Evolutionary conservation across 2,329 filamentous ascomycete species (phyloP), one percentile per base, ranked within the genome.

Genomic region (Trichophyton simii): DNA sequence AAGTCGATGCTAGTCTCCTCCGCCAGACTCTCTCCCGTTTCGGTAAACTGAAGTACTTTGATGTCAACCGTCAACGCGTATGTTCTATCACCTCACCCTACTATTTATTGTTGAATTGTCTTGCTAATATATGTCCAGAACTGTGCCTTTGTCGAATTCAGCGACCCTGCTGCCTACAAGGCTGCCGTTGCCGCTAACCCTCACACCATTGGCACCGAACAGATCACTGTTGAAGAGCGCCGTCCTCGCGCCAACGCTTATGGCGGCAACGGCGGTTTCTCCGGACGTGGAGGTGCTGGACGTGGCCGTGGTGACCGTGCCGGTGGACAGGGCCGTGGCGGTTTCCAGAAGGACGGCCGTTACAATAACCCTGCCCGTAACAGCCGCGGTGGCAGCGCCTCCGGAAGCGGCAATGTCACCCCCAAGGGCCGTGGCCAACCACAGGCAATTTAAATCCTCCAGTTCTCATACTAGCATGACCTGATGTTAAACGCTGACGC

Each of bases 61-160:
- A 86, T 69, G 80, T 86, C 67, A 84, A 80, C 72, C 81, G 83
- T 65, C 76, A 75, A 69, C 96, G 96, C 88, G 91, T 96, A 80
- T 69, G 77, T 67, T 48, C 9, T 22, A 46, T 28, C 13, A 22
- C 60, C 15, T 28, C 13, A 22, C 60, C 15, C 54, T 44, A 38
- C 34, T 58, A 25, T 59, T 22, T 42, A 8, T 42, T 11, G 0
- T 59, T 6, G 15, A 20, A 0, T 59, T 36, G 11, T 48, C 18
- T 9, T 63, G 61, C 60, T 66, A 69, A 62, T 67, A 60, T 15
- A 57, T 22, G 34, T 59, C 18, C 71, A 95, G 92, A 96, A 94
- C 81, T 96, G 91, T 71, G 94, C 94, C 28, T 97, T 97, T 72
- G 89, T 96, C 63, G 94, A 99, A 74, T 99, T 94, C 75, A 87